These are phyloP conservation scores for Thermoascus crustaceus DNA, from an alignment of 2,329 filamentous ascomycete species.

Conservation along the genomic window DNA sequence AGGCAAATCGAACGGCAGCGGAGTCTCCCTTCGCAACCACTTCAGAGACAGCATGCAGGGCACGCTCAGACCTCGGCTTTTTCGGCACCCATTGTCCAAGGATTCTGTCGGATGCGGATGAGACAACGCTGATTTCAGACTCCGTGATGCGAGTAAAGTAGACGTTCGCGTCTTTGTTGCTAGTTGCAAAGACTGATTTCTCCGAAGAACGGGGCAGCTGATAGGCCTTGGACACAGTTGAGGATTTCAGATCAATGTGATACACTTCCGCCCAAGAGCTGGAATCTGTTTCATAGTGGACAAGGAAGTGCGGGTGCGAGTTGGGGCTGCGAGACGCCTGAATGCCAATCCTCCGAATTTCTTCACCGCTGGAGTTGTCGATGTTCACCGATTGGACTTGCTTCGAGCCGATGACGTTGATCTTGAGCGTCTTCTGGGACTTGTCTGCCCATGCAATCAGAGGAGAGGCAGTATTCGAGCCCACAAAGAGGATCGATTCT, in stretches of 20 bases:
- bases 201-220: slow-evolving; percentile 64
- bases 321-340: slow-evolving; percentile 67
- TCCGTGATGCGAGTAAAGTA: slow-evolving; percentile 80
- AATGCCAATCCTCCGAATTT: slow-evolving; percentile 51
- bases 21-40: slow-evolving; percentile 65
- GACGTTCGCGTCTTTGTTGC: slow-evolving; percentile 68
- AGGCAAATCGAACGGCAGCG: slow-evolving; percentile 70
- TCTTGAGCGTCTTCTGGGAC: slow-evolving; percentile 33
- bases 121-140: slow-evolving; percentile 64
- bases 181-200: slow-evolving; percentile 68
- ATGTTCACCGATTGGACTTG: slow-evolving; percentile 31
- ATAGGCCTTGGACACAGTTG: slow-evolving; percentile 67
- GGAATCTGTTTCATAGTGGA: slow-evolving; percentile 63
- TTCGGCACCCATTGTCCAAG: slow-evolving; percentile 65
- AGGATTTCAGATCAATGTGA: slow-evolving; percentile 66
- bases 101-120: slow-evolving; percentile 67
- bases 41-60: slow-evolving; percentile 68
- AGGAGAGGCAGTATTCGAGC: slow-evolving; percentile 33
- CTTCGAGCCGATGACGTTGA: slow-evolving; percentile 39
- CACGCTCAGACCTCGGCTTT: slow-evolving; percentile 35
- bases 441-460: slow-evolving; percentile 40
- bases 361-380: slow-evolving; percentile 32
- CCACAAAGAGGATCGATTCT: slow-evolving; percentile 33
- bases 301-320: slow-evolving; percentile 72
- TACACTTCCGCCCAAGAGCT: slow-evolving; percentile 80